Evolutionary conservation across 2,329 filamentous ascomycete species (phyloP).

Genomic region (Metarhizium album): DNA sequence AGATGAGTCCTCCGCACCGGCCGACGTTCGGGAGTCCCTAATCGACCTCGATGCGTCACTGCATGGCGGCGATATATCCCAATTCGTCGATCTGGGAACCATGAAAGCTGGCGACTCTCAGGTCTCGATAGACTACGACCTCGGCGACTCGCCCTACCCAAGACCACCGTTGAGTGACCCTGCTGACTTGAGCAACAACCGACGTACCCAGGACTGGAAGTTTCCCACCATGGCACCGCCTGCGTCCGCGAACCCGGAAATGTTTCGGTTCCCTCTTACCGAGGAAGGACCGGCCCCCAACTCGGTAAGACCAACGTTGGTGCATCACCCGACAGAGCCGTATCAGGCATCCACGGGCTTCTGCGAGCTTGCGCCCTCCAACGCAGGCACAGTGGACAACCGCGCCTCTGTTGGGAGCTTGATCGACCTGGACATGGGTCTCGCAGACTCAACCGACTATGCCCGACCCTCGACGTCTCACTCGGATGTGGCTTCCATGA

Average conservation of each 20-base stretch:
- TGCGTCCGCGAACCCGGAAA: constrained; percentile 41
- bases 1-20: constrained; percentile 39
- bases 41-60: constrained; percentile 55
- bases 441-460: constrained; percentile 40
- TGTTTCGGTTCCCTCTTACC: constrained; percentile 38
- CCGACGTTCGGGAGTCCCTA: constrained; percentile 47
- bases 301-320: constrained; percentile 30
- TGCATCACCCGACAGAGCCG: constrained; percentile 43
- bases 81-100: constrained; percentile 51
- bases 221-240: constrained; percentile 43
- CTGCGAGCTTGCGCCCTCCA: constrained; percentile 30
- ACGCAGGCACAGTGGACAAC: constrained; percentile 22
- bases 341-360: constrained; percentile 29
- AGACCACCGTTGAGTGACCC: constrained; percentile 47
- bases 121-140: constrained; percentile 37
- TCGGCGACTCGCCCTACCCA: constrained; percentile 32
- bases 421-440: constrained; percentile 45
- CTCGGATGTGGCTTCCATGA: constrained; percentile 45
- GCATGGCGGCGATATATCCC: constrained; percentile 42
- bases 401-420: constrained; percentile 34
- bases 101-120: constrained; percentile 40
- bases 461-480: constrained; percentile 48
- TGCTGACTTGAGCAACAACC: constrained; percentile 37
- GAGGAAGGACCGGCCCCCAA: constrained; percentile 19
- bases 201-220: constrained; percentile 46